phyloP scores from a whole-genome alignment of 2,329 filamentous ascomycete genomes.

The Neoarthrinium moseri region DNA sequence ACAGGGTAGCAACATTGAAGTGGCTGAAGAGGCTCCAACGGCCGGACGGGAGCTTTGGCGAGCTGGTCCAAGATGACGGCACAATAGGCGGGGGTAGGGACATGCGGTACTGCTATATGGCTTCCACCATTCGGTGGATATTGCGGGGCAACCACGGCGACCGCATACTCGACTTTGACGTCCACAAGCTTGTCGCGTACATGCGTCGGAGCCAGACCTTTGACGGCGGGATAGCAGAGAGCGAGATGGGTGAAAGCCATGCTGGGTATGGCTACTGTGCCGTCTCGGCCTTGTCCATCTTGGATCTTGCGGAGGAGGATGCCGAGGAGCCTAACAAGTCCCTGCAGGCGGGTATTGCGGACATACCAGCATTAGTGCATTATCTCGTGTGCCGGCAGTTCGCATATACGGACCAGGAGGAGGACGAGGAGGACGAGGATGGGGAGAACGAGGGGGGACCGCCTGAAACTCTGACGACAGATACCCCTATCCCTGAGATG shows the following conservation, averaged over 20 bases:
- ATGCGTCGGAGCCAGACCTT: conserved; percentile 73
- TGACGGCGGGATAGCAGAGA: conserved; percentile 81
- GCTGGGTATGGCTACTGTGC: conserved; percentile 92
- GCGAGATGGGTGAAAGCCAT: conserved; percentile 78
- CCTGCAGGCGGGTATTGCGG: conserved; percentile 37
- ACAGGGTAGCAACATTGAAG: conserved; percentile 62
- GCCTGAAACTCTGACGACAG: conserved; percentile 24
- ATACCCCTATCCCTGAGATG: conserved; percentile 29
- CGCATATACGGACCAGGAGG: conserved; percentile 46
- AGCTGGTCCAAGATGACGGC: conserved; percentile 63
- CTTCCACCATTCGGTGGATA: conserved; percentile 78
- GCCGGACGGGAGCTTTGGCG: conserved; percentile 85
- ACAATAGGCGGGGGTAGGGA: conserved; percentile 76
- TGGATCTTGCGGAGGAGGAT: conserved; percentile 54
- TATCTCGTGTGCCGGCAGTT: conserved; percentile 69
- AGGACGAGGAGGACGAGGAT: conserved; percentile 42
- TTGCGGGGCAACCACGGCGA: conserved; percentile 62
- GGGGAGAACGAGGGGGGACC: conserved; percentile 38
- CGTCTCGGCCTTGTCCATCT: conserved; percentile 71
- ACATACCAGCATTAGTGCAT: conserved; percentile 33
- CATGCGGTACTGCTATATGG: conserved; percentile 85
- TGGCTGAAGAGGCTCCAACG: conserved; percentile 81
- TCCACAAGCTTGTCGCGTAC: conserved; percentile 67
- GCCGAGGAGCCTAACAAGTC: conserved; percentile 27
- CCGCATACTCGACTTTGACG: conserved; percentile 70